phyloP scores from a whole-genome alignment of 805 yeast species.

The Saccharomyces kudriavzevii region DNA sequence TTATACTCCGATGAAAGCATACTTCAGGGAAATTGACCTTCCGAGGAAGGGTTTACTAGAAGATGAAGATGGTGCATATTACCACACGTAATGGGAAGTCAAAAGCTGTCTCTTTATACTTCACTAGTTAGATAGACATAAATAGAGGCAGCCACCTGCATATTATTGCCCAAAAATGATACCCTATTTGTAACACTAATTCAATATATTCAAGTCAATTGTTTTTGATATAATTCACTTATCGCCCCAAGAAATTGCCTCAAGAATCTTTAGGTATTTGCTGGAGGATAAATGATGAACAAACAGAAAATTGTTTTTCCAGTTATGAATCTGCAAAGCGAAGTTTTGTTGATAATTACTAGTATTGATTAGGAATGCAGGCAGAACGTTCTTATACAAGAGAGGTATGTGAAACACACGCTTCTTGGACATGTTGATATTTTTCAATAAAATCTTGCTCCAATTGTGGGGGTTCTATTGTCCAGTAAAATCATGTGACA shows the following conservation, averaged over 20 bases:
- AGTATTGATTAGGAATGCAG: too few species aligned
- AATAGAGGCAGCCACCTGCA: not conserved
- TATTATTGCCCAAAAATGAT: not conserved
- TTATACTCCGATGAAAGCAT: constrained; percentile 9
- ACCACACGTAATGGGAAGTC: not conserved
- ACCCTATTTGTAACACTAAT: not conserved
- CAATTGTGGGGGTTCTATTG: too few species aligned
- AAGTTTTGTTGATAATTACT: too few species aligned
- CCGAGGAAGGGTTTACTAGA: not conserved
- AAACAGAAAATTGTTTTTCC: too few species aligned
- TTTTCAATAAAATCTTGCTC: too few species aligned
- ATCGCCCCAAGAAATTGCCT: not conserved
- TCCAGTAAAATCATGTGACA: too few species aligned
- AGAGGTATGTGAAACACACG: too few species aligned
- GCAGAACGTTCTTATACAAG: too few species aligned
- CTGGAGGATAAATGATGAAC: not conserved
- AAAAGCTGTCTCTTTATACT: not conserved
- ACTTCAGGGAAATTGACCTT: constrained; percentile 2
- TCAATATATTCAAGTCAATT: not conserved
- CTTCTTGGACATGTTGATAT: too few species aligned
- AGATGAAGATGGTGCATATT: not conserved
- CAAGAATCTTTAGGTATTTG: not conserved
- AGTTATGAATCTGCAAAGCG: too few species aligned
- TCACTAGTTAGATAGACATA: not conserved
- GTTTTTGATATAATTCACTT: not conserved